These are phyloP conservation scores for Atkinsonella hypoxylon DNA, from an alignment of 2,329 filamentous ascomycete species.

Conservation along the genomic window DNA sequence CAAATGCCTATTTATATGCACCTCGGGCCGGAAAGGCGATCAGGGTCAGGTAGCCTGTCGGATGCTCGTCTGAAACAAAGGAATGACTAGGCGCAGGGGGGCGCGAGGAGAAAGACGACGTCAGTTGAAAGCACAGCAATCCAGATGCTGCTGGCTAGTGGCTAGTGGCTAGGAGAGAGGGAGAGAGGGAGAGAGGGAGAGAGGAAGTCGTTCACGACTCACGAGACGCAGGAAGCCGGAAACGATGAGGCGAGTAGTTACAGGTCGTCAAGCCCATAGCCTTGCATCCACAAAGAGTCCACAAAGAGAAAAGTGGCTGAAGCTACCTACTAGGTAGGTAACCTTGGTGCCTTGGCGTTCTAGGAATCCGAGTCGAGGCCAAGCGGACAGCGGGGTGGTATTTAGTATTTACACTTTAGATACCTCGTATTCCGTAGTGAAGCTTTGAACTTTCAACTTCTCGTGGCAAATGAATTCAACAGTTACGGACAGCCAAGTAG, in stretches of 20 bases:
- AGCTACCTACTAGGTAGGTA: too few relatives aligned
- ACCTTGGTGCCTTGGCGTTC: not conserved
- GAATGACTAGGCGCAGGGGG: conserved; percentile 1
- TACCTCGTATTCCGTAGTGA: too few relatives aligned
- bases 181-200: not conserved
- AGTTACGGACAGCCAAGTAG: too few relatives aligned
- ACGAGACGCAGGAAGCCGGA: not conserved
- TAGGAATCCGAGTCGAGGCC: not conserved
- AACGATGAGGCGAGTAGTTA: not conserved
- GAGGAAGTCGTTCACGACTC: not conserved
- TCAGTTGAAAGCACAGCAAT: not conserved
- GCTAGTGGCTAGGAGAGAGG: not conserved
- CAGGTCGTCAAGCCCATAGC: not conserved
- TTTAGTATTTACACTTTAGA: not conserved
- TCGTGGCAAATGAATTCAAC: too few relatives aligned
- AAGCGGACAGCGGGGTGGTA: not conserved
- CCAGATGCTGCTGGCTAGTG: not conserved
- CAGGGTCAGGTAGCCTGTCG: not conserved
- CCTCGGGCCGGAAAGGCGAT: not conserved
- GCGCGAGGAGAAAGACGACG: not conserved
- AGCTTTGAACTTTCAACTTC: not conserved
- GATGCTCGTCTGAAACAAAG: not conserved
- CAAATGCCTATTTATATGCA: not conserved
- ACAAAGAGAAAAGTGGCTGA: not conserved
- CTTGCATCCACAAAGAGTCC: not conserved